Base-by-base conservation (phyloP, 192 early-diverging fungal species). In the Chytriomyces hyalinus region DNA sequence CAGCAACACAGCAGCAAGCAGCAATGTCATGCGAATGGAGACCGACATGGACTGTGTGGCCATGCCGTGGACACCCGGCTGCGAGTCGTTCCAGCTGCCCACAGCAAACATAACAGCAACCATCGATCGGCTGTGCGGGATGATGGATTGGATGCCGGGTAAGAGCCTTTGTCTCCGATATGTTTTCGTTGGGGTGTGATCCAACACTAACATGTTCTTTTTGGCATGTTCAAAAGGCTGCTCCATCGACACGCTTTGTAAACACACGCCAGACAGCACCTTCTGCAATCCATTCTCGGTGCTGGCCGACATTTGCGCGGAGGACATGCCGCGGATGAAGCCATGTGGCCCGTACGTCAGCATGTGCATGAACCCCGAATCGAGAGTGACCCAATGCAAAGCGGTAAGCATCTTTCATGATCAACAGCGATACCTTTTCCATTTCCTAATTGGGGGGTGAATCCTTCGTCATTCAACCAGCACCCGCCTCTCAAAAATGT, bases 281-380 rank as follows among this genome's bases (percentile, higher is more conserved):
- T 84, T 84, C 79, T 90, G 88, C 77, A 81, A 70, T 7, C 84
- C 84, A 0, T 82, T 90, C 72, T 87, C 88, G 1, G n/a, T 87
- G 48, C 76, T 88, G 6, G 85, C 86, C 17, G 88, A 90, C 64
- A 78, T 90, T 60, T 90, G 88, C 68, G 67, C 82, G 9, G 65
- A 78, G 20, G 88, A 90, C 65, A 90, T 90, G 88, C 88, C 88
- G 15, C 82, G 61, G 49, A 88, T 87, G 83, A 22, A 62, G 47
- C 63, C 68, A 59, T 85, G 83, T 71, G 74, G 62, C 22, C 43
- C 61, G 13, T 83, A 83, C 44, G 43, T 44, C 43, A 48, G 66
- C 68, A 49, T 83, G 73, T 75, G 73, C 64, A 22, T 15, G 9
- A 26, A 36, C 3, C 43, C n/a, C 64, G 64, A 65, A 15, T 75